These are phyloP conservation scores for Aspergillus versicolor DNA, from an alignment of 2,329 filamentous ascomycete genomes.

Conservation along the genomic window DNA sequence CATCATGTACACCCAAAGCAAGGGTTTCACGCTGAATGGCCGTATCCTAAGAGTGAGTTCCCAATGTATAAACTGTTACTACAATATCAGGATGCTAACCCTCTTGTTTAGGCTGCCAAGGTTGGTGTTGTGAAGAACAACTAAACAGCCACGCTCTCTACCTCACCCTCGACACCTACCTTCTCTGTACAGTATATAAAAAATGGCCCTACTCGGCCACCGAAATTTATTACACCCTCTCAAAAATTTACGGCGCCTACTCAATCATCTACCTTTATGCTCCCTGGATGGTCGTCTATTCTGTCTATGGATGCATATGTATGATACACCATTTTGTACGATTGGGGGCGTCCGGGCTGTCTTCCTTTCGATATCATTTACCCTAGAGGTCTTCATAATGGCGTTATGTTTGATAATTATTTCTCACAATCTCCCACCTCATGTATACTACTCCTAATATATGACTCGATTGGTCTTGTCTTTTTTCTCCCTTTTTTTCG, in stretches of 20 bases:
- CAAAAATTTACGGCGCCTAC: constrained; percentile 10
- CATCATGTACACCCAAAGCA: constrained; percentile 90
- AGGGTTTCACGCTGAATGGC: constrained; percentile 93
- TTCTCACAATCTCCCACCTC: constrained; percentile 34
- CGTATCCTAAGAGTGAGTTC: constrained; percentile 68
- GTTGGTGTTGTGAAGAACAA: constrained; percentile 91
- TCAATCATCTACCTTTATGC: neutral
- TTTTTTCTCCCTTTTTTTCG: constrained; percentile 3
- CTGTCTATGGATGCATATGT: constrained; percentile 32
- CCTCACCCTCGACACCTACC: constrained; percentile 11
- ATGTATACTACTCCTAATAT: constrained; percentile 31
- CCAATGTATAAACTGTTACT: neutral
- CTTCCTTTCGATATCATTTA: constrained; percentile 23
- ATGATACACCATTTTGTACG: constrained; percentile 35
- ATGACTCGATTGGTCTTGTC: constrained; percentile 17
- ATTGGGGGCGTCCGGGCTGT: constrained; percentile 31
- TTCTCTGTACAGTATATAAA: constrained; percentile 38
- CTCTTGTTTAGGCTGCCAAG: constrained; percentile 68
- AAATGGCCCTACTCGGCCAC: constrained; percentile 23
- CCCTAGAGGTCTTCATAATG: constrained; percentile 13
- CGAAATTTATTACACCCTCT: constrained; percentile 18
- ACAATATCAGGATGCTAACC: neutral
- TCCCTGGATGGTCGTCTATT: constrained; percentile 21
- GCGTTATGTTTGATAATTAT: constrained; percentile 15
- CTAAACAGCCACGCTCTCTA: constrained; percentile 28